Base-by-base conservation (phyloP, 1,284 basidiomycete genomes). In the Rhodotorula mucilaginosa region DNA sequence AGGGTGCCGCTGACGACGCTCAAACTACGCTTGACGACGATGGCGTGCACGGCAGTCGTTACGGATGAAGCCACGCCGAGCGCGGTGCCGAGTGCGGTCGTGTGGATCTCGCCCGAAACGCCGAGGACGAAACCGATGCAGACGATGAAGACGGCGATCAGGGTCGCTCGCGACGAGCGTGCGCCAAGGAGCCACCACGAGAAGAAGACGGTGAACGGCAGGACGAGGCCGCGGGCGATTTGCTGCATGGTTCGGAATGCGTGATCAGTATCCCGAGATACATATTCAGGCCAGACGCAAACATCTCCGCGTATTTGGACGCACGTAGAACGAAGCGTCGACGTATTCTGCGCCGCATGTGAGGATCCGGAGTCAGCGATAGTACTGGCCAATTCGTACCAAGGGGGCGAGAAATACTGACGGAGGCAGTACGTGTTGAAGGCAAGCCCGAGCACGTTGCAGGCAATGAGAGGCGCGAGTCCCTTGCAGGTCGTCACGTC, bases 111-210 rank as follows among this genome's bases (percentile, higher is more conserved):
- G n/a, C 79, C 78, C 5, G 78, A 76, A 59, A 94, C 88, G 29
- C 92, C 92, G 65, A 90, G 81, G 82, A 93, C 90, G 84, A 94
- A 95, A 34, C 92, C 92, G 46, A 86, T 71, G 54, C 91, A 92
- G 76, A 94, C 91, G 61, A 92, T 77, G 0, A 83, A 82, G 79
- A 91, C 92, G 7, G 90, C 86, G 67, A 87, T 58, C 60, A 93
- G 84, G 74, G 92, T 74, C 6, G 68, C 59, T 7, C 16, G 23
- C 4, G 77, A 75, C 2, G 76, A 76, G 13, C 68, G 51, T 6
- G 80, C 78, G 72, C 87, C 84, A 56, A 94, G 86, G 79, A 90
- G 83, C 63, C 90, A 61, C 80, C 85, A 89, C 44, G 92, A 93
- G 29, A 90, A 89, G 75, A 84, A 82, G 76, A 93, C 91, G 23